These are phyloP conservation scores for Leccinum longicurvipes DNA, from an alignment of 768 basidiomycete species.

Conservation along the genomic window DNA sequence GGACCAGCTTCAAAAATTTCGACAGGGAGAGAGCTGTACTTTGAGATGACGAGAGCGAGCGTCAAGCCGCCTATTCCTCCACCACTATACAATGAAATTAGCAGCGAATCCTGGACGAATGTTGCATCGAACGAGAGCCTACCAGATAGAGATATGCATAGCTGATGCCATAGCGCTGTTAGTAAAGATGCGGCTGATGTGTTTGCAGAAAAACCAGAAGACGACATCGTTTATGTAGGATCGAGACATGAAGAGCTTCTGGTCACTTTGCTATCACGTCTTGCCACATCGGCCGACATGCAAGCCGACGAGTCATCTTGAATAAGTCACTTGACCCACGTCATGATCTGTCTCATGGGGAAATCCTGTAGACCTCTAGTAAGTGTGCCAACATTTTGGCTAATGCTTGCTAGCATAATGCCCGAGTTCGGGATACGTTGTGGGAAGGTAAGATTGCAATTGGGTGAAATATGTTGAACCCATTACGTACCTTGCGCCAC, in stretches of 20 bases:
- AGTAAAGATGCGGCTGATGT: background rate
- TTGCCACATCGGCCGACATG: background rate
- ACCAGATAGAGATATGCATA: conserved; percentile 21
- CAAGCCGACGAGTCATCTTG: background rate
- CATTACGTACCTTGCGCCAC: too few relatives aligned
- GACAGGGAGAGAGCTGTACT: conserved; percentile 28
- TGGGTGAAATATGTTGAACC: background rate
- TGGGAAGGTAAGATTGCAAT: background rate
- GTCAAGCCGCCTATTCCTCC: conserved; percentile 38
- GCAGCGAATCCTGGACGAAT: background rate
- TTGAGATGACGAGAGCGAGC: conserved; percentile 30
- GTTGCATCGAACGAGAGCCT: background rate
- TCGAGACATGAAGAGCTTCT: background rate
- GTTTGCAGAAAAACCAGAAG: background rate
- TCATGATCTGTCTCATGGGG: background rate
- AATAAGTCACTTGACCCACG: background rate
- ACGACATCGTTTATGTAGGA: background rate
- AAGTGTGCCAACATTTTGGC: background rate
- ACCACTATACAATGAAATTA: conserved; percentile 28
- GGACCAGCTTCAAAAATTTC: conserved; percentile 42
- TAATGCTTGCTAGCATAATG: background rate
- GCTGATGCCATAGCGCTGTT: conserved; percentile 4
- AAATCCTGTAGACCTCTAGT: background rate
- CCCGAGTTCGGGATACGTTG: background rate
- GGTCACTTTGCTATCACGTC: background rate